Evolutionary conservation across 352 stramenopile genomes (phyloP), one percentile per base, ranked within the genome.

Genomic region (Albugo laibachii): DNA sequence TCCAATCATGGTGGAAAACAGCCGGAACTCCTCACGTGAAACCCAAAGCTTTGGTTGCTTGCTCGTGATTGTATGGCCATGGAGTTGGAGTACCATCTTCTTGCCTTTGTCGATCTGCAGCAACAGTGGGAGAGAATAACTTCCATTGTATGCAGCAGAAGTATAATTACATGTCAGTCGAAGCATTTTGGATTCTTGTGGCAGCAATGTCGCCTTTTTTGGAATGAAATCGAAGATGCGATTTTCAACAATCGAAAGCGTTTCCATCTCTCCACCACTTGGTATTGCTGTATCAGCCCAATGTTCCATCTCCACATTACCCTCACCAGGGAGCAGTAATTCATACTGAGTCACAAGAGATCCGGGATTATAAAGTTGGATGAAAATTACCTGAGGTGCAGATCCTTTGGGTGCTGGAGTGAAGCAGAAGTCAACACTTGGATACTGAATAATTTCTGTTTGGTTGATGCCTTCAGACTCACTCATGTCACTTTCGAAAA

Each of bases 271-370:
- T 16, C 84, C 68, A 20, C 66, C 66, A 6, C 80, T 93, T 13
- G 86, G 85, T 19, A 86, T 78, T 15, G 78, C 70, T 4, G 81
- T 84, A 45, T 94, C 84, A 16, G 82, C 84, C 89, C 89, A 97
- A 27, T 85, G 81, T 45, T 96, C 87, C 19, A 96, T 81, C 54
- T 96, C 87, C 11, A 96, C 76, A 34, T 92, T 78, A 11, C 73
- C 77, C 46, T 95, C 84, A 50, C 95, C 95, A 8, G 86, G 86
- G 16, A 94, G 85, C 18, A 82, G 75, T 37, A 96, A 46, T 11
- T 63, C 57, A 49, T 92, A 94, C 12, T 75, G 62, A 8, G 91
- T 81, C 14, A 92, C 61, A 5, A 96, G 66, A 20, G 54, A 72
- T 1, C 83, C 86, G 0, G 77, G 66, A 53, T 97, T 96, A n/a